Base-by-base conservation (phyloP, 2,329 filamentous ascomycete species). In the Plenodomus tracheiphilus region DNA sequence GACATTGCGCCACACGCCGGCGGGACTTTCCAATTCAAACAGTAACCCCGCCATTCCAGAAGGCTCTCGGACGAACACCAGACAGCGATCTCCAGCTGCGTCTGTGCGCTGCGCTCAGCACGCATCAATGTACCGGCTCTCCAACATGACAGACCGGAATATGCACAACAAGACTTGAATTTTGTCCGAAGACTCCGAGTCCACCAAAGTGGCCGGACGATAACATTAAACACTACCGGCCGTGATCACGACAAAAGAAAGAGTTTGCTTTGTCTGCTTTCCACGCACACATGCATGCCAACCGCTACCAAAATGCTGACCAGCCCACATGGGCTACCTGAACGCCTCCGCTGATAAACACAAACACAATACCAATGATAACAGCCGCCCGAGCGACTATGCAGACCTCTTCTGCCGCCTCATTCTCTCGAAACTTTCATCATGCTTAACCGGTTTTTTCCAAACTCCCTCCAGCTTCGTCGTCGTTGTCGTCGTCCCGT, bases 261-360 rank as follows among this genome's bases (percentile, higher is more conserved):
- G 36, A 39, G 37, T 47, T 38, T 32, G 28, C n/a, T n/a, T n/a
- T n/a, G n/a, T n/a, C n/a, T n/a, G n/a, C n/a, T n/a, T n/a, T n/a
- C n/a, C n/a, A 11, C 6, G 28, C 4, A 4, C 7, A 11, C 28
- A 32, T 6, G 15, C 28, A 8, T 32, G 28, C 28, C 7, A 15
- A 32, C 6, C 4, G 28, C 28, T 32, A 32, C 28, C 21, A 40
- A 36, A 46, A 35, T 49, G 20, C 39, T 41, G n/a, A 17, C 36
- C 41, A 41, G 39, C 42, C 28, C 28, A 32, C 6, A 36, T 35
- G 19, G 19, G 18, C 22, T 45, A 39, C 39, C 49, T 51, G 30
- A 58, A 57, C 56, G 47, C 56, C 56, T 53, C 53, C 56, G 56
- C 56, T 59, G 53, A 59, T n/a, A 53, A 47, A 32, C 41, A 37